Conservation (phyloP, 345 rosid genomes). For the Citrus hindsii region DNA sequence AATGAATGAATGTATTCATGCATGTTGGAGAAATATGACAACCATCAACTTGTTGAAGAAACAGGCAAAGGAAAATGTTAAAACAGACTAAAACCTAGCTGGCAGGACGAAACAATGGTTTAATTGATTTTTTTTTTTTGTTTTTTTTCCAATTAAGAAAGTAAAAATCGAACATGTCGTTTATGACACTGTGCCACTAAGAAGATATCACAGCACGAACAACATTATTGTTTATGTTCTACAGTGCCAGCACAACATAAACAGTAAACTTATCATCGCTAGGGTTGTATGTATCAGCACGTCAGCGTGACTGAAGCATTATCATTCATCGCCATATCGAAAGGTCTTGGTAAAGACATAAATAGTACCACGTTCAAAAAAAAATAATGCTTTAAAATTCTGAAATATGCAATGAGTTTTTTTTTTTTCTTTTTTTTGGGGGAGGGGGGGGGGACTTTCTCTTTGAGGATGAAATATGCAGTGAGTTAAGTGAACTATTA, state of each 20-base stretch:
- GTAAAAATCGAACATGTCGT: not conserved
- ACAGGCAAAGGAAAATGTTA: too few species aligned
- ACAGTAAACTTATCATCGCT: not conserved
- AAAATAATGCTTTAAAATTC: not conserved
- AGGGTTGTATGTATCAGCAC: slow-evolving; percentile 15
- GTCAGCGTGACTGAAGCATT: slow-evolving; percentile 24
- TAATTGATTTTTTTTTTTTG: too few species aligned
- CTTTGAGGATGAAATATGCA: not conserved
- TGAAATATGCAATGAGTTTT: too few species aligned
- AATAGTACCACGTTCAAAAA: not conserved
- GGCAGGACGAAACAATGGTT: too few species aligned
- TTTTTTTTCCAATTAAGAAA: too few species aligned
- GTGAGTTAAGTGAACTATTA: not conserved
- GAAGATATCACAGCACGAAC: too few species aligned
- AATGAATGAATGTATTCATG: not conserved
- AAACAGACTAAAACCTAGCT: too few species aligned
- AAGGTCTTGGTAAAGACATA: not conserved
- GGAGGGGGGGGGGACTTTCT: too few species aligned
- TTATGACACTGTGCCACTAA: too few species aligned
- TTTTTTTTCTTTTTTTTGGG: too few species aligned
- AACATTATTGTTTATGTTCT: too few species aligned
- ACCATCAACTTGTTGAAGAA: not conserved
- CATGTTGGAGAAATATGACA: not conserved
- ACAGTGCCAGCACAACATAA: too few species aligned
- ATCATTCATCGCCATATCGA: not conserved